Base-by-base conservation (phyloP, 805 yeast genomes). In the Ogataea henricii region DNA sequence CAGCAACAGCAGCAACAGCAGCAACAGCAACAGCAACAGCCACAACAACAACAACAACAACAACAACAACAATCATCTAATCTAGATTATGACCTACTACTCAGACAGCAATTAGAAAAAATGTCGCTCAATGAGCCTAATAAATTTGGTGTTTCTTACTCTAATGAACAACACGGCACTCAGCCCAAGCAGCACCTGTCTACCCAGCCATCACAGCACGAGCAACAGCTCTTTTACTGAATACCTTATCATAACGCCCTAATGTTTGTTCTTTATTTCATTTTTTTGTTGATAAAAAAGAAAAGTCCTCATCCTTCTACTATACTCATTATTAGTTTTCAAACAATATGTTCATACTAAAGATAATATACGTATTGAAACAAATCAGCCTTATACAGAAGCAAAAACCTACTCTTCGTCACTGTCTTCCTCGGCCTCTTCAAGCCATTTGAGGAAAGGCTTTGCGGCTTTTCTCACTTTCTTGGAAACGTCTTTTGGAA, bases 391-490 rank as follows among this genome's bases (percentile, higher is more conserved):
- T 20, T 35, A 37, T 22, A 21, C 3, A 14, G 17, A 30, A 30
- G 34, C 34, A 30, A 30, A 30, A 4, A 8, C 6, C 37, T 48
- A 51, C 33, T 63, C 61, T 4, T 58, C 61, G 22, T 66, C 67
- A 40, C 71, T 81, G 55, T 78, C 77, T 55, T 85, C 92, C 58
- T 89, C 97, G 51, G 99, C 98, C 69, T 87, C 91, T 65, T 89
- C 85, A 57, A 94, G 81, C 99, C 99, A 94, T 57, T 86, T 83
- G 55, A 94, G 74, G 72, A 94, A 94, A 25, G 98, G 96, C 72
- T 90, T 91, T 52, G 97, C 97, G 39, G 97, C 94, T 71, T 84
- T 88, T 71, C 97, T 87, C 43, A 91, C 96, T 78, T 88, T 92
- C 75, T 92, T 92, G 45, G 95, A 85, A 27, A 83, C 77, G 40